phyloP scores from a whole-genome alignment of 176 grass and related monocot species.

The Carex scoparia region DNA sequence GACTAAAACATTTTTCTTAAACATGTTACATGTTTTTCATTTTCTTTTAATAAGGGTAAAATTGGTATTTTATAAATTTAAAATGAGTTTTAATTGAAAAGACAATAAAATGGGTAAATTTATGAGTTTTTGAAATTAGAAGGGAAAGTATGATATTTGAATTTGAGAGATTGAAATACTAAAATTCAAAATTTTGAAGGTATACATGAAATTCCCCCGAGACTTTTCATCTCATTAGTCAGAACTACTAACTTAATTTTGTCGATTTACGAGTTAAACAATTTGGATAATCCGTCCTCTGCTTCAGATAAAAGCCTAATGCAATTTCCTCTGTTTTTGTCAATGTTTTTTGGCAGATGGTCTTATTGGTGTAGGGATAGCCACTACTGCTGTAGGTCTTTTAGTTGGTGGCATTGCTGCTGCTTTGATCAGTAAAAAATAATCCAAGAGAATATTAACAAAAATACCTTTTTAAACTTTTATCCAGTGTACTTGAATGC shows the following conservation, averaged over 20 bases:
- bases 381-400: constrained; percentile 64
- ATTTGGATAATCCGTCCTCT: background rate
- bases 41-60: no score
- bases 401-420: constrained; percentile 80
- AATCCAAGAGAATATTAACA: constrained; percentile 13
- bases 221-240: background rate
- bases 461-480: background rate
- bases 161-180: no score
- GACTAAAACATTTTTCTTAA: no score
- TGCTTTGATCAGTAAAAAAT: constrained; percentile 59
- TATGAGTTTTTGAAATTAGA: no score
- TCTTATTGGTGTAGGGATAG: constrained; percentile 83
- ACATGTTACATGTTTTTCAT: no score
- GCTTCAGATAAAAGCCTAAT: background rate
- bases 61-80: no score
- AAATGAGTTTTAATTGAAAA: no score
- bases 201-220: no score
- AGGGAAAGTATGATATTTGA: no score
- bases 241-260: background rate
- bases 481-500: background rate
- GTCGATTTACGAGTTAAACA: background rate
- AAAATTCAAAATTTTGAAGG: no score
- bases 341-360: constrained; percentile 44
- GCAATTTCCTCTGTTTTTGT: background rate
- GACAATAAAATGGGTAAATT: no score